These are phyloP conservation scores for Hibiscus mutabilis DNA, from an alignment of 345 rosid species.

Conservation along the genomic window DNA sequence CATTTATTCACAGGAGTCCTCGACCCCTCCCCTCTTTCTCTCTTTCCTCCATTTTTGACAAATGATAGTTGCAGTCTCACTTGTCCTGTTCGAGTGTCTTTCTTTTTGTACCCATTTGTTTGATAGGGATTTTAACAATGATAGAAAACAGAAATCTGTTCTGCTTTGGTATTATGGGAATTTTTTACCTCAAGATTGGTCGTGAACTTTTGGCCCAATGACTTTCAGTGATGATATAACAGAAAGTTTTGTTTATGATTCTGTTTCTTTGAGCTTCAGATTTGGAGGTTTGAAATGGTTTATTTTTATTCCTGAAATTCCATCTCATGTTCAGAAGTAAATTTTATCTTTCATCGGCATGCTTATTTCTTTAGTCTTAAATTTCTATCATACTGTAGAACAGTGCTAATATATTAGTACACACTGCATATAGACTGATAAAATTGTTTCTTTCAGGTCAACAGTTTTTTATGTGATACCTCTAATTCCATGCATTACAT, in stretches of 20 bases:
- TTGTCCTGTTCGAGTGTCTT: not conserved
- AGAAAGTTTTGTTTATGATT: not conserved
- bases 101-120: not conserved
- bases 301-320: not conserved
- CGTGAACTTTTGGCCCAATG: not conserved
- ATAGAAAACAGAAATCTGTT: not conserved
- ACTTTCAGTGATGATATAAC: not conserved
- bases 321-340: not conserved
- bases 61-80: no score
- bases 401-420: not conserved
- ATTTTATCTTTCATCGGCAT: not conserved
- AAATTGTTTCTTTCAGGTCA: conserved; percentile 54
- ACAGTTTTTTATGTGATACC: conserved; percentile 54
- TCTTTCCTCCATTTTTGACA: no score
- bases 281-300: not conserved
- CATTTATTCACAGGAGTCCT: not conserved
- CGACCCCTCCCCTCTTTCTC: no score
- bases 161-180: not conserved
- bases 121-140: not conserved
- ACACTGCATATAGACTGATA: conserved; percentile 18
- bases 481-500: conserved; percentile 68
- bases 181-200: not conserved
- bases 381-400: not conserved
- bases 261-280: not conserved
- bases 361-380: not conserved